Conservation (phyloP, 1,139 yeast genomes). For the Zhuliangozyma blackwelliae region DNA sequence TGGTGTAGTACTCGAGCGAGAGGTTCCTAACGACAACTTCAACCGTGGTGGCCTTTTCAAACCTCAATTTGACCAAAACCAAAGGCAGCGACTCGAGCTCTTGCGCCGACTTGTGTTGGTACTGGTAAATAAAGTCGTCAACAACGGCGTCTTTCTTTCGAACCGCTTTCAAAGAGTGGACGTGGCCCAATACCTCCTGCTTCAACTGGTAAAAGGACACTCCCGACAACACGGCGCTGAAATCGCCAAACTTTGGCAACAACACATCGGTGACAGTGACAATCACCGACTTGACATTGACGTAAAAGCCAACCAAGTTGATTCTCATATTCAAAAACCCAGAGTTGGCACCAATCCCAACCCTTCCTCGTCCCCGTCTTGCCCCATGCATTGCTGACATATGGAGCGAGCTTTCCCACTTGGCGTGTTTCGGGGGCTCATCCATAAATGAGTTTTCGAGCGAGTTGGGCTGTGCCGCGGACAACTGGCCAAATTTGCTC, state of each 20-base stretch:
- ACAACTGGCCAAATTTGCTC: constrained; percentile 17
- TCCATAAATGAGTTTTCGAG: constrained; percentile 13
- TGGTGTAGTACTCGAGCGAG: constrained; percentile 49
- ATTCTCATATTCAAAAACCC: constrained; percentile 2
- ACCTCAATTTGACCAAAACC: constrained; percentile 18
- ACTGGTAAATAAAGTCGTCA: constrained; percentile 30
- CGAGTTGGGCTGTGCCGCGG: constrained; percentile 14
- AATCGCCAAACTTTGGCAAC: constrained; percentile 42
- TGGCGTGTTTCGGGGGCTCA: constrained; percentile 2
- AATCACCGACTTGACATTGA: constrained; percentile 12
- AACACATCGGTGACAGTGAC: constrained; percentile 14
- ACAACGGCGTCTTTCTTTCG: constrained; percentile 14
- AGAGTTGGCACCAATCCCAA: constrained; percentile 6
- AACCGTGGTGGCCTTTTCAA: constrained; percentile 18
- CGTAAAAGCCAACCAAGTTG: constrained; percentile 18
- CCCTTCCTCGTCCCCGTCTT: constrained; percentile 5
- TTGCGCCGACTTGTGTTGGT: constrained; percentile 16
- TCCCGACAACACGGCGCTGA: constrained; percentile 22
- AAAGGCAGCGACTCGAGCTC: constrained; percentile 16
- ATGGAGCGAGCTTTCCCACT: constrained; percentile 5
- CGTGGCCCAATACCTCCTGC: constrained; percentile 29
- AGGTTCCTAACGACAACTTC: constrained; percentile 44
- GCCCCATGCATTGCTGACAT: constrained; percentile 3
- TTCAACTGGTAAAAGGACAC: constrained; percentile 28
- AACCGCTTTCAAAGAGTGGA: constrained; percentile 15